Percentiles rank a stretch among this genome's conserved stretches.
Conservation (phyloP, 495 filamentous ascomycete genomes). For the Daldinia caldariorum region DNA sequence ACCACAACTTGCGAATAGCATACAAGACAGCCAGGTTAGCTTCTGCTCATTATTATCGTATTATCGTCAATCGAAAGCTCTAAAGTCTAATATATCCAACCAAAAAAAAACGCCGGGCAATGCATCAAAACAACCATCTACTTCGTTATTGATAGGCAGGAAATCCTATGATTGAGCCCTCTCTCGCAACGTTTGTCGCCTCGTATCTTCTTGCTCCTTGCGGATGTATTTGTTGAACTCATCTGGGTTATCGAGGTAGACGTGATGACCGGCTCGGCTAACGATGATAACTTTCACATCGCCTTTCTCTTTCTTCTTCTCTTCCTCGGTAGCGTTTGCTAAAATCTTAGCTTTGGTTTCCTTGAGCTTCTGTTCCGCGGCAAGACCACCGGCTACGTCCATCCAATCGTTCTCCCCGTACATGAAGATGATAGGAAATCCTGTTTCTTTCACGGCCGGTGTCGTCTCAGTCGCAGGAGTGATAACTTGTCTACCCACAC, state of each 20-base stretch:
- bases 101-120: constrained; percentile 35
- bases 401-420: constrained; percentile 99
- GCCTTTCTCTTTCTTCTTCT: constrained; percentile 77
- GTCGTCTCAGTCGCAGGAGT: constrained; percentile 48
- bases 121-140: constrained; percentile 24
- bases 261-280: constrained; percentile 84
- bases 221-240: constrained; percentile 85
- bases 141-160: background rate
- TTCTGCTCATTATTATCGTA: constrained; percentile 21
- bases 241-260: constrained; percentile 90
- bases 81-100: constrained; percentile 22
- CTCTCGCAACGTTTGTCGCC: constrained; percentile 35
- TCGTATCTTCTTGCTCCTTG: constrained; percentile 79
- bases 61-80: constrained; percentile 10
- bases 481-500: constrained; percentile 76
- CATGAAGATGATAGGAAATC: constrained; percentile 87
- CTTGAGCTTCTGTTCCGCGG: constrained; percentile 80
- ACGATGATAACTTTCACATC: constrained; percentile 87
- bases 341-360: constrained; percentile 69
- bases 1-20: constrained; percentile 9
- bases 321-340: constrained; percentile 68
- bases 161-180: background rate
- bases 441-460: constrained; percentile 67
- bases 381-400: constrained; percentile 88
- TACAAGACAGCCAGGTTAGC: background rate